A percentile compares a stretch with the other conserved stretches of the same genome.
phyloP scores from a whole-genome alignment of 139 green algal genomes.

The Chlorella sp. region DNA sequence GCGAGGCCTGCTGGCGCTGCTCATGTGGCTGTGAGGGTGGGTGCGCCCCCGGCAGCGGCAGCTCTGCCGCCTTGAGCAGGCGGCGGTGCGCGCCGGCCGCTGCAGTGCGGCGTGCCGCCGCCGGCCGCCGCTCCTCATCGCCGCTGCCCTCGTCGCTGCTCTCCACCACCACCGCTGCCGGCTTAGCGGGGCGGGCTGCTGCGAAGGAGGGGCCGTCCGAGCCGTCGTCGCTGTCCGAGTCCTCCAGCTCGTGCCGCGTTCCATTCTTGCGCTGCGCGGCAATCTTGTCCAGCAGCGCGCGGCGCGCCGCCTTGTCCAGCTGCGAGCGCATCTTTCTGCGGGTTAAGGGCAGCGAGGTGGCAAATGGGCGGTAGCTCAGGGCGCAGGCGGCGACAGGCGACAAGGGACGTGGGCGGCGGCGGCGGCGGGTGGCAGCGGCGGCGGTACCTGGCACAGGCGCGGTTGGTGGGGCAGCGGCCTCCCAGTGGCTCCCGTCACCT shows the following conservation, averaged over 20 bases:
- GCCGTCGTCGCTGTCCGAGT: neutral
- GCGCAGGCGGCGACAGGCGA: too few species aligned
- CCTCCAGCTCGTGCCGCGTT: neutral
- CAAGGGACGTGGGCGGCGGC: too few species aligned
- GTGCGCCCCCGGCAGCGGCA: neutral
- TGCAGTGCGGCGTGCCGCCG: neutral
- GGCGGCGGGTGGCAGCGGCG: too few species aligned
- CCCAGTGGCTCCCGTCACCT: too few species aligned
- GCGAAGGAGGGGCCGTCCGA: neutral
- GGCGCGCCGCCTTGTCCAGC: neutral
- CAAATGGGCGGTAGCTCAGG: too few species aligned
- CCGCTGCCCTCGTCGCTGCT: conserved; percentile 17
- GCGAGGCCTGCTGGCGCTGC: neutral
- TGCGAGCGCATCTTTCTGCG: neutral
- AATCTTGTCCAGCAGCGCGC: neutral
- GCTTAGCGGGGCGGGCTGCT: neutral
- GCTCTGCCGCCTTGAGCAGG: conserved; percentile 1
- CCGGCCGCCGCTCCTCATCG: neutral
- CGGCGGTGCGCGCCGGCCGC: neutral
- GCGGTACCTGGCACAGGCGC: too few species aligned
- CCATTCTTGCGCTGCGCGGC: neutral
- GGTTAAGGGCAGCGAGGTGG: neutral
- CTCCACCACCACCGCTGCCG: neutral
- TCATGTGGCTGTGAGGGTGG: neutral
- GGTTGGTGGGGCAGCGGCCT: too few species aligned